A percentile compares a stretch with the other conserved stretches of the same genome.
These are phyloP conservation scores for Eragrostis tef DNA, from an alignment of 202 grass and related monocot species.

Conservation along the genomic window DNA sequence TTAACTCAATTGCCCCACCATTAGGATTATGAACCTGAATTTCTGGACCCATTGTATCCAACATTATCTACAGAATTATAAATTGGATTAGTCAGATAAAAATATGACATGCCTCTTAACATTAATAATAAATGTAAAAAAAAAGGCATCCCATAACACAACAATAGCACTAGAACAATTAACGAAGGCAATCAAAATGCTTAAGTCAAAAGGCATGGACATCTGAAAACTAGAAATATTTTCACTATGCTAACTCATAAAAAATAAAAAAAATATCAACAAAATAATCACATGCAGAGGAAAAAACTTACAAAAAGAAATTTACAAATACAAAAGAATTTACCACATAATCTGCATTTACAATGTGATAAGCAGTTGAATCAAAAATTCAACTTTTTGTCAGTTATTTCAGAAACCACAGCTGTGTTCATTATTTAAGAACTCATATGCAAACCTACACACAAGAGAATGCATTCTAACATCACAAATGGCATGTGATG, in stretches of 20 bases:
- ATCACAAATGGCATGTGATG: background rate
- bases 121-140: slow-evolving; percentile 26
- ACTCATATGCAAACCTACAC: background rate
- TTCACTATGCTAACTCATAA: background rate
- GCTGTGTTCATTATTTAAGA: background rate
- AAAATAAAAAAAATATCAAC: background rate
- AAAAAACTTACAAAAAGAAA: background rate
- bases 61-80: slow-evolving; percentile 75
- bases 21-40: slow-evolving; percentile 87
- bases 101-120: slow-evolving; percentile 19
- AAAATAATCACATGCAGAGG: background rate
- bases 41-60: slow-evolving; percentile 97
- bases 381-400: background rate
- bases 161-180: background rate
- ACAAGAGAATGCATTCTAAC: background rate
- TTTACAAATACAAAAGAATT: slow-evolving; percentile 20
- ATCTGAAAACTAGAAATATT: background rate
- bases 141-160: background rate
- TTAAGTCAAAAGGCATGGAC: background rate
- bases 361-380: background rate
- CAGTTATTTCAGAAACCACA: background rate
- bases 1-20: slow-evolving; percentile 70
- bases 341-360: background rate
- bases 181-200: slow-evolving; percentile 20
- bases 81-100: slow-evolving; percentile 22